These are phyloP conservation scores for Phytopythium oedochilum DNA, from an alignment of 352 stramenopile genomes.

Conservation along the genomic window DNA sequence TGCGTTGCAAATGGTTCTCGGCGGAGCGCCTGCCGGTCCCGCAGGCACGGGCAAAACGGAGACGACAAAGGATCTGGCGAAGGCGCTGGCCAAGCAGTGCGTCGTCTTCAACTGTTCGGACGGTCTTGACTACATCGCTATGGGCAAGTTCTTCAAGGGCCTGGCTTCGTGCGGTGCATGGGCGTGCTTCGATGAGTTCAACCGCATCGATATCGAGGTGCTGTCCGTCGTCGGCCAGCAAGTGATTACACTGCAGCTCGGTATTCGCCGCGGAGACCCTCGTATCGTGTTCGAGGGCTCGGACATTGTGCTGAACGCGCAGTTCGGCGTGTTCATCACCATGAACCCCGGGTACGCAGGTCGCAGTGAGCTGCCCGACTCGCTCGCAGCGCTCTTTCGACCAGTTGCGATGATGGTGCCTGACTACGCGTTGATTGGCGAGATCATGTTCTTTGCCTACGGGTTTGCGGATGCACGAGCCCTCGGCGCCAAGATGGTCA, in stretches of 20 bases:
- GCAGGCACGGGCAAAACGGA: slow-evolving; percentile 94
- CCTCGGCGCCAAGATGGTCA: slow-evolving; percentile 95
- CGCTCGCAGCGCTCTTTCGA: slow-evolving; percentile 92
- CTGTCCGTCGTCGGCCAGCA: slow-evolving; percentile 83
- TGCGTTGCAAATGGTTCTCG: slow-evolving; percentile 93
- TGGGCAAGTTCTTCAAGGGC: slow-evolving; percentile 93
- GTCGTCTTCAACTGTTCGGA: slow-evolving; percentile 97
- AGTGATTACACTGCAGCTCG: slow-evolving; percentile 84
- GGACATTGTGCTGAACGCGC: slow-evolving; percentile 90
- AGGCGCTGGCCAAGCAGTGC: slow-evolving; percentile 93
- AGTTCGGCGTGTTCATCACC: slow-evolving; percentile 95
- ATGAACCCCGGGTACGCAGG: slow-evolving; percentile 96
- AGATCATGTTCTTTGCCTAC: slow-evolving; percentile 97
- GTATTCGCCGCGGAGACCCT: slow-evolving; percentile 83
- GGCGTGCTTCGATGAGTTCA: slow-evolving; percentile 97
- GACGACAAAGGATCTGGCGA: slow-evolving; percentile 93
- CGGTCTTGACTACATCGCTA: slow-evolving; percentile 93
- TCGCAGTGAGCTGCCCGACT: slow-evolving; percentile 93
- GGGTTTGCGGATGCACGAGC: slow-evolving; percentile 92
- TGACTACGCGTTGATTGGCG: slow-evolving; percentile 94
- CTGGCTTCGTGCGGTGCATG: slow-evolving; percentile 91
- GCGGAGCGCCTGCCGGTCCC: slow-evolving; percentile 88
- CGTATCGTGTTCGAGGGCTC: slow-evolving; percentile 93
- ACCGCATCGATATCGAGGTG: slow-evolving; percentile 95
- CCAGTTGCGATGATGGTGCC: slow-evolving; percentile 97